These are phyloP conservation scores for Aspergillus brunneoviolaceus DNA, from an alignment of 2,329 filamentous ascomycete genomes.

Conservation along the genomic window DNA sequence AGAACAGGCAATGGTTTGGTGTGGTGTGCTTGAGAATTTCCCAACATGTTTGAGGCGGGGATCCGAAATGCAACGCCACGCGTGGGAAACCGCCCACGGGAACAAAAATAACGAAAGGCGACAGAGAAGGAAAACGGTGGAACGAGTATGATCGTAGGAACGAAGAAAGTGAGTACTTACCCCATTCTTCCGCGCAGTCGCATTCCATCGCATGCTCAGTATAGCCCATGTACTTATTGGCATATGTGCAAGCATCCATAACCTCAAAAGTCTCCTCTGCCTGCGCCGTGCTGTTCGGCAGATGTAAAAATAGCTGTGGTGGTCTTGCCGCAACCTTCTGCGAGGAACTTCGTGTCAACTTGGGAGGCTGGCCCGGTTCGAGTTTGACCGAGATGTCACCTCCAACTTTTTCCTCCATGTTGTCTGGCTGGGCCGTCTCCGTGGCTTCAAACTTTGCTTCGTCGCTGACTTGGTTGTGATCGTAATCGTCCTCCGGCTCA, in stretches of 20 bases:
- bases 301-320: conserved; percentile 67
- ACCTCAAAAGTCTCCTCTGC: conserved; percentile 75
- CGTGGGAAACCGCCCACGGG: neutral
- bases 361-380: conserved; percentile 66
- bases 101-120: neutral
- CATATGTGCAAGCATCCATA: conserved; percentile 84
- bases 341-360: conserved; percentile 70
- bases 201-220: conserved; percentile 94
- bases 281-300: conserved; percentile 75
- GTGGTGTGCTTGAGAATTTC: neutral
- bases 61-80: neutral
- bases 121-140: conserved; percentile 3
- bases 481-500: conserved; percentile 29
- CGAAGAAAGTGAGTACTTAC: conserved; percentile 57
- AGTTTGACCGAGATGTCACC: conserved; percentile 63
- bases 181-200: conserved; percentile 92
- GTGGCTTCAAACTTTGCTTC: conserved; percentile 18
- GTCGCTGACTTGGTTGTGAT: conserved; percentile 9
- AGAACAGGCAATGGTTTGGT: neutral
- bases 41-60: neutral
- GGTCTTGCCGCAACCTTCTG: conserved; percentile 66
- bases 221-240: conserved; percentile 83
- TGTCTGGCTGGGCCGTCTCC: conserved; percentile 23
- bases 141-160: conserved; percentile 23
- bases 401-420: conserved; percentile 54